Evolutionary conservation across 495 filamentous ascomycete species (phyloP).

Genomic region (Neurospora discreta): DNA sequence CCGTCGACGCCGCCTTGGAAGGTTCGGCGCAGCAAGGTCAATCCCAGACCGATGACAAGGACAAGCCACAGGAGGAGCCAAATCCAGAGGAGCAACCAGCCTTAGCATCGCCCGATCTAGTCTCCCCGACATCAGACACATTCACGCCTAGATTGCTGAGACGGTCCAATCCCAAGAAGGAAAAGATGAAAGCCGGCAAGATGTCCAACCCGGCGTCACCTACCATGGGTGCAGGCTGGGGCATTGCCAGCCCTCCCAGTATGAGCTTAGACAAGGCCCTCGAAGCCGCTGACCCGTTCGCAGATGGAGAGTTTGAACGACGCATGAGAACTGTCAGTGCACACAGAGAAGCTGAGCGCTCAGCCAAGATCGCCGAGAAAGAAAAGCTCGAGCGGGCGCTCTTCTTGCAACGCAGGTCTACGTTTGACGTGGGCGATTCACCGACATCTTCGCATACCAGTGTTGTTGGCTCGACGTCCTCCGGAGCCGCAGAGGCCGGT

Average conservation of each 20-base stretch:
- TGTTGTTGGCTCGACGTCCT: background rate
- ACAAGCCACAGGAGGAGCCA: background rate
- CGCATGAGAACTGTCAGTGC: background rate
- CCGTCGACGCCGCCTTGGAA: background rate
- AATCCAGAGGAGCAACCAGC: constrained; percentile 1
- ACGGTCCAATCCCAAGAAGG: constrained; percentile 12
- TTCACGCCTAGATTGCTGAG: background rate
- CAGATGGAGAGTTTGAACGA: background rate
- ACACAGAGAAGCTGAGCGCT: background rate
- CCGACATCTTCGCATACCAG: background rate
- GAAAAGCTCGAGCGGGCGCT: background rate
- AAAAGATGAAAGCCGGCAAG: constrained; percentile 19
- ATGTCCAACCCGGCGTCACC: constrained; percentile 6
- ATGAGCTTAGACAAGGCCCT: constrained; percentile 2
- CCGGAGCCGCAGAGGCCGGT: background rate
- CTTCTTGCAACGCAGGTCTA: background rate
- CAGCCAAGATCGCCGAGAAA: background rate
- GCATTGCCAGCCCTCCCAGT: constrained; percentile 6
- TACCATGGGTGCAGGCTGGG: background rate
- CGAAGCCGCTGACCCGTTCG: background rate
- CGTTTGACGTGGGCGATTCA: background rate
- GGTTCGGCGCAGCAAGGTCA: background rate
- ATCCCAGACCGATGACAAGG: background rate
- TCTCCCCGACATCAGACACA: background rate
- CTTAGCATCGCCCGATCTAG: background rate